Conservation (phyloP, 2,329 filamentous ascomycete species). For the Penicillium sp. region DNA sequence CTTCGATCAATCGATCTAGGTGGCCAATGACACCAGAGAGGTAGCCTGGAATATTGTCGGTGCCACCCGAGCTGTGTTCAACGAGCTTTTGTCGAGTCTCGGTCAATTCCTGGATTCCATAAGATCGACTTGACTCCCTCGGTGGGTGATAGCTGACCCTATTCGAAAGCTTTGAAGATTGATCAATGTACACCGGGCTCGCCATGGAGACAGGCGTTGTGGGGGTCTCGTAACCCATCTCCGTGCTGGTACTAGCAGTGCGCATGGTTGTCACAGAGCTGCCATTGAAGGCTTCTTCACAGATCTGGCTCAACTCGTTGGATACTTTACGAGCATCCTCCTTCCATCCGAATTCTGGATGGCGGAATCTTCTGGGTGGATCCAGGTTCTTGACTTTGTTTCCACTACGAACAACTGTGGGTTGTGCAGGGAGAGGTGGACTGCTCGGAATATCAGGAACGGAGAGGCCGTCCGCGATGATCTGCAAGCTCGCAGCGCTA, state of each 20-base stretch:
- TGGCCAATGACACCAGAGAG: conserved; percentile 62
- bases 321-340: conserved; percentile 85
- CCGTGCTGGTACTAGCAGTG: conserved; percentile 44
- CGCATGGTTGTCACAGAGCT: conserved; percentile 55
- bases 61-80: conserved; percentile 48
- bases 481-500: conserved; percentile 28
- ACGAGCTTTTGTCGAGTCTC: conserved; percentile 61
- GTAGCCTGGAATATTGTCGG: conserved; percentile 49
- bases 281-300: conserved; percentile 88
- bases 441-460: conserved; percentile 33
- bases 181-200: conserved; percentile 24
- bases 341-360: conserved; percentile 57
- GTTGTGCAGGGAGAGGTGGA: conserved; percentile 42
- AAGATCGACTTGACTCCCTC: conserved; percentile 51
- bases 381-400: conserved; percentile 28
- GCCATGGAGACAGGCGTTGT: conserved; percentile 47
- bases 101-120: conserved; percentile 56
- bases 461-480: conserved; percentile 20
- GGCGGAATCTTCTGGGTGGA: conserved; percentile 45
- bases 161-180: conserved; percentile 12
- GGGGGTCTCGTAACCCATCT: conserved; percentile 52
- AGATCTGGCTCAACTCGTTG: conserved; percentile 81
- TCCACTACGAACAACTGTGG: conserved; percentile 37
- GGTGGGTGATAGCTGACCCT: conserved; percentile 37
- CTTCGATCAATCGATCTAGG: conserved; percentile 58